Evolutionary conservation across 78 protist species (phyloP).

Genomic region (Dictyostelium intermedium): DNA sequence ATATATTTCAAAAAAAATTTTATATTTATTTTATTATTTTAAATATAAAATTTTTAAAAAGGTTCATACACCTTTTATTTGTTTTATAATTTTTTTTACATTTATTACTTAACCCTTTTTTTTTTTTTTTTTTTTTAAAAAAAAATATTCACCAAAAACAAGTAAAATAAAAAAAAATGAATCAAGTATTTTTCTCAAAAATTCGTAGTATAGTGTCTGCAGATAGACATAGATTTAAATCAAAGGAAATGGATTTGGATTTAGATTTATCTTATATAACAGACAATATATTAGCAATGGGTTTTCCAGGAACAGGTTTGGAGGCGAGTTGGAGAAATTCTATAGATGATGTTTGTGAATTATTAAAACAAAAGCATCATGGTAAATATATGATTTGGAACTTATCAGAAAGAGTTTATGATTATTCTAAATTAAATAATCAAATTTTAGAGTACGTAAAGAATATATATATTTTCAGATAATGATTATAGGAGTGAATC

Average conservation of each 20-base stretch:
- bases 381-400: slow-evolving; percentile 82
- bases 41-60: too few relatives aligned
- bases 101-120: too few relatives aligned
- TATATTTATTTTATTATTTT: too few relatives aligned
- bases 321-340: slow-evolving; percentile 72
- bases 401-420: slow-evolving; percentile 53
- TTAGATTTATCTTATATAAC: slow-evolving; percentile 78
- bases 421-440: slow-evolving; percentile 72
- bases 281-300: slow-evolving; percentile 64
- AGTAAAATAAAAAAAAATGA: not conserved
- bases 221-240: slow-evolving; percentile 61
- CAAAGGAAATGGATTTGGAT: slow-evolving; percentile 34
- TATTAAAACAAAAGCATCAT: slow-evolving; percentile 41
- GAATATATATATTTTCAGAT: too few relatives aligned
- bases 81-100: too few relatives aligned
- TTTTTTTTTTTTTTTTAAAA: too few relatives aligned
- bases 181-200: slow-evolving; percentile 1
- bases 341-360: slow-evolving; percentile 70
- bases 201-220: slow-evolving; percentile 61
- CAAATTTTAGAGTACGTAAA: slow-evolving; percentile 70
- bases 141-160: not conserved
- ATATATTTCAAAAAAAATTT: too few relatives aligned
- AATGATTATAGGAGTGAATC: too few relatives aligned
- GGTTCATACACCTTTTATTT: too few relatives aligned
- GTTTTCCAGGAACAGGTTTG: slow-evolving; percentile 78